Percentiles rank a stretch among this genome's conserved stretches.
Evolutionary conservation across 176 grass and related monocot species (phyloP).

Genomic region (Paspalum notatum): DNA sequence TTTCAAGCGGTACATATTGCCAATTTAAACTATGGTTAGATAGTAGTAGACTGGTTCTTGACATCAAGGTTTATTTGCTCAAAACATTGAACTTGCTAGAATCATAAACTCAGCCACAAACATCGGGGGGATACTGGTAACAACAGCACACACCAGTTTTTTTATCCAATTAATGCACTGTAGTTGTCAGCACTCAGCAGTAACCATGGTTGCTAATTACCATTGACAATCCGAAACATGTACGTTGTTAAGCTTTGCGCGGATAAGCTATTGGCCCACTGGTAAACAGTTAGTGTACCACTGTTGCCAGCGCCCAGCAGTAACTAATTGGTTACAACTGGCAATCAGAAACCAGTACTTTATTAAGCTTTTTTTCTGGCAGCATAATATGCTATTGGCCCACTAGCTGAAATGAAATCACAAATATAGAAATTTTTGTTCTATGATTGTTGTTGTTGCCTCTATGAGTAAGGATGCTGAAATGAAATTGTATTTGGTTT

Average conservation of each 20-base stretch:
- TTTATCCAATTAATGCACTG: background rate
- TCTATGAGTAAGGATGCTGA: background rate
- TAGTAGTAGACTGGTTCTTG: background rate
- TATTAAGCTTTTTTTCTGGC: conserved; percentile 2
- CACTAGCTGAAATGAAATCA: background rate
- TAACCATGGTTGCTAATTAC: background rate
- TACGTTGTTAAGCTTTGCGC: conserved; percentile 17
- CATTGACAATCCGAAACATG: background rate
- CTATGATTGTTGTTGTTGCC: background rate
- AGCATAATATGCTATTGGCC: background rate
- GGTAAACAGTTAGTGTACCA: background rate
- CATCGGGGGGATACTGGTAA: background rate
- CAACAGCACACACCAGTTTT: background rate
- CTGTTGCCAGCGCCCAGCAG: background rate
- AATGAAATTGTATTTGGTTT: background rate
- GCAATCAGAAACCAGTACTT: background rate
- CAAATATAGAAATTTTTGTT: background rate
- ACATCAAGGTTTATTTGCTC: background rate
- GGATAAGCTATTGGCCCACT: background rate
- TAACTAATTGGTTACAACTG: background rate
- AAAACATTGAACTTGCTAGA: background rate
- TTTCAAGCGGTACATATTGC: background rate
- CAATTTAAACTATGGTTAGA: background rate
- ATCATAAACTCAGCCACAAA: background rate
- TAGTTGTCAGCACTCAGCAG: background rate